Percentiles rank a stretch among this genome's conserved stretches.
Conservation (phyloP, 1,284 basidiomycete genomes). For the Pisolithus thermaeus region DNA sequence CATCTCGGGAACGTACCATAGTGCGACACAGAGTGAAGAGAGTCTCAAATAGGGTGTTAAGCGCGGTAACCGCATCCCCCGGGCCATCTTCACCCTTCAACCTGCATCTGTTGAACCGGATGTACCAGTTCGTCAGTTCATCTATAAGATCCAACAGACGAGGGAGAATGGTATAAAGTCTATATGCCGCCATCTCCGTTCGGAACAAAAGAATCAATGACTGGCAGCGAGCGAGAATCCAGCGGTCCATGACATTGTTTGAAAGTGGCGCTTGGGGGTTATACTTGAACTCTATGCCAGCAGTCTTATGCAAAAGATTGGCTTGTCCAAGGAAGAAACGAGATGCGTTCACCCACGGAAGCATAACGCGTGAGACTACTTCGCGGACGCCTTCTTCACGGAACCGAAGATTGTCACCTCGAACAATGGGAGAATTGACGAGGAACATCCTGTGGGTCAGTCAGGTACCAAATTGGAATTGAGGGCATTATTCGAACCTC, state of each 20-base stretch:
- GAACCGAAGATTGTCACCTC: slow-evolving; percentile 97
- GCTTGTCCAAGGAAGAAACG: slow-evolving; percentile 99
- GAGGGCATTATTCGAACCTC: slow-evolving; percentile 43
- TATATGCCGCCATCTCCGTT: slow-evolving; percentile 95
- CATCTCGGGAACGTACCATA: slow-evolving; percentile 54
- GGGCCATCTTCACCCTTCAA: slow-evolving; percentile 94
- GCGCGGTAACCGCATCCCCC: slow-evolving; percentile 83
- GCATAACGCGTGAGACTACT: slow-evolving; percentile 89
- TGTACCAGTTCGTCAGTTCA: slow-evolving; percentile 99
- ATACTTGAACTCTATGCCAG: slow-evolving; percentile 80
- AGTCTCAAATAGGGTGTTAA: slow-evolving; percentile 96
- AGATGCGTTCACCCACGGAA: slow-evolving; percentile 99
- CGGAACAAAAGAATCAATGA: slow-evolving; percentile 90
- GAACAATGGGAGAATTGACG: slow-evolving; percentile 98
- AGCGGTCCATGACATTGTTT: slow-evolving; percentile 96
- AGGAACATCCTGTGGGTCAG: slow-evolving; percentile 76
- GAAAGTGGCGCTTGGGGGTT: slow-evolving; percentile 82
- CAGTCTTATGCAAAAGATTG: slow-evolving; percentile 81
- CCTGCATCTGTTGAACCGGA: slow-evolving; percentile 95
- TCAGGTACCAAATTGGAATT: neutral
- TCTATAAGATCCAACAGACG: slow-evolving; percentile 88
- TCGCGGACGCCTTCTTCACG: slow-evolving; percentile 97
- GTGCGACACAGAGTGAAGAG: slow-evolving; percentile 92
- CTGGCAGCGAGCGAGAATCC: slow-evolving; percentile 97
- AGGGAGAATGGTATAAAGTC: slow-evolving; percentile 98